Base-by-base conservation (phyloP, 2,329 filamentous ascomycete genomes). In the Aspergillus flavus region DNA sequence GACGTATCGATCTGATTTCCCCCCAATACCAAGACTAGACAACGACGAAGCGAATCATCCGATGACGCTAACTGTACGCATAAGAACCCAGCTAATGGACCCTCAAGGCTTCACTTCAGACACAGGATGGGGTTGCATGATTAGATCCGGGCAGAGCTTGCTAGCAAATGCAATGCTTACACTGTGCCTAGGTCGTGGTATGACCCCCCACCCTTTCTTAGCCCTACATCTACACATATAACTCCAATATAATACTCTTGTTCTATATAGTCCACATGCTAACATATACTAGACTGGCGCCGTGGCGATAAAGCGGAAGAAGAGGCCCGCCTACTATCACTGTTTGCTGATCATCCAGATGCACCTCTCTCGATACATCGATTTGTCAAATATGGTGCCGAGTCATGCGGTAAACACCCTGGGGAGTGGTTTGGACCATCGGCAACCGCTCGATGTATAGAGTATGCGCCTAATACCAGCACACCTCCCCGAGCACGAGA, bases 361-460 rank as follows among this genome's bases (percentile, higher is more conserved):
- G 93, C 95, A 4, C 92, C 93, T 0, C 98, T 96, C 75, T 98
- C 94, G 1, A 93, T 99, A 70, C 95, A 99, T 73, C 92, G 90
- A 65, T 99, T 99, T 73, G 95, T 99, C 41, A 85, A 89, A 59
- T 91, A 97, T 71, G 95, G 95, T 21, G 93, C 93, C 28, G 84
- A 86, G 41, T 90, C 91, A 3, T 99, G 95, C 77, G 94, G 93
- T 4, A 98, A 97, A 78, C 92, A 96, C 73, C 95, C 95, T 0
- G 95, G 95, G 43, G 93, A 98, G 79, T 99, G 95, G 95, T 99
- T 99, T 79, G 95, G 95, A 0, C 95, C 95, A n/a, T 97, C 93
- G 21, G 95, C 95, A 7, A 96, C 95, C 11, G 94, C 95, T 54
- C 88, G 90, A 61, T 98, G 95, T 77, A 97, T 99, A 69, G 90